Conservation (phyloP, 768 basidiomycete genomes). For the Lactarius quietus region DNA sequence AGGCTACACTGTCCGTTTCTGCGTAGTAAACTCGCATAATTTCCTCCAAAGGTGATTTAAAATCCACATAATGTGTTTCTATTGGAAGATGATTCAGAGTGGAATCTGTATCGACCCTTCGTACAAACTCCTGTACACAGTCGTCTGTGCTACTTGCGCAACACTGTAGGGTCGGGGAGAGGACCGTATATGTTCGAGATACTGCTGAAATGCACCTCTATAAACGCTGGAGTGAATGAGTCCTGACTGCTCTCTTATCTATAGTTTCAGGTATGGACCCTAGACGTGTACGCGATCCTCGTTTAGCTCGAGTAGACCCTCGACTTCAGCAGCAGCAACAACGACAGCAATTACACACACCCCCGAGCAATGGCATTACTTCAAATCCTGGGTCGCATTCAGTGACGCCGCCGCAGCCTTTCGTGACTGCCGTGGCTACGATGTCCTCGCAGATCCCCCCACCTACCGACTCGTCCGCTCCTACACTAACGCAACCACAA, state of each 20-base stretch:
- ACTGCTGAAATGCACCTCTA: conserved; percentile 64
- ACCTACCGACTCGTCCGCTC: conserved; percentile 11
- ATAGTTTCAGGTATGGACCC: conserved; percentile 59
- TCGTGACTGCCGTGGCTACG: conserved; percentile 24
- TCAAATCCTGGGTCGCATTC: conserved; percentile 21
- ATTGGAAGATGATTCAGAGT: conserved; percentile 83
- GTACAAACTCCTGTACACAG: conserved; percentile 20
- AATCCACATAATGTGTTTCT: neutral
- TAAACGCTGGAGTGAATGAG: conserved; percentile 24
- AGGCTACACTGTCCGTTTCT: neutral
- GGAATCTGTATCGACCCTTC: conserved; percentile 77
- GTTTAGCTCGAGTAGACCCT: conserved; percentile 67
- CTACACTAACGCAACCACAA: neutral
- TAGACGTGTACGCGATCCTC: conserved; percentile 74
- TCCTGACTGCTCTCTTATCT: conserved; percentile 23
- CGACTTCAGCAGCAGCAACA: conserved; percentile 40
- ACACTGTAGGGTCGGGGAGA: conserved; percentile 58
- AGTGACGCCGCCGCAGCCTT: conserved; percentile 27
- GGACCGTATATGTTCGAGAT: conserved; percentile 86
- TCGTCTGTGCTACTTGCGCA: conserved; percentile 15
- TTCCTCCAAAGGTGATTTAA: conserved; percentile 15
- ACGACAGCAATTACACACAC: conserved; percentile 1
- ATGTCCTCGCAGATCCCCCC: conserved; percentile 18
- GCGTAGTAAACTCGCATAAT: conserved; percentile 2
- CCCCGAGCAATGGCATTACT: conserved; percentile 11